Conservation (phyloP, 352 stramenopile species). For the Phytophthora kernoviae region DNA sequence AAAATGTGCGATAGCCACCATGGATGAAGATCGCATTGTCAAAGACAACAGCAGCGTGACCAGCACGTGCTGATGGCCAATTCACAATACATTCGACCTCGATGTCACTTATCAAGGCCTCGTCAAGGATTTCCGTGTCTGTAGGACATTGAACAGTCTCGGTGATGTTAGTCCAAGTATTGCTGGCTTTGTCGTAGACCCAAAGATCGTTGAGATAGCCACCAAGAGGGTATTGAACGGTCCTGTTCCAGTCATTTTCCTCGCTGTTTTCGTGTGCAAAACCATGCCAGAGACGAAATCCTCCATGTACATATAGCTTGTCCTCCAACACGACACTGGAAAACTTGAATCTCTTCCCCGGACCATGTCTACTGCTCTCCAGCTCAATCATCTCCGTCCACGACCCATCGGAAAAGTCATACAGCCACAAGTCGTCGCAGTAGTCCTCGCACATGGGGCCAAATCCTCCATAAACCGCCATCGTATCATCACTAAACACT, state of each 20-base stretch:
- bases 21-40: slow-evolving; percentile 88
- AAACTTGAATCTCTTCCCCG: slow-evolving; percentile 94
- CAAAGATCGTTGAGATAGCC: slow-evolving; percentile 97
- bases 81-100: slow-evolving; percentile 76
- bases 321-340: slow-evolving; percentile 72
- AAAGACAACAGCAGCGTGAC: slow-evolving; percentile 82
- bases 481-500: slow-evolving; percentile 89
- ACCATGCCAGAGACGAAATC: slow-evolving; percentile 95
- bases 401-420: slow-evolving; percentile 89
- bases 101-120: slow-evolving; percentile 70
- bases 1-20: slow-evolving; percentile 95
- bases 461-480: slow-evolving; percentile 95
- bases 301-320: slow-evolving; percentile 89
- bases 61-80: slow-evolving; percentile 89
- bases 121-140: slow-evolving; percentile 38
- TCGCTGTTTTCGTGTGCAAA: slow-evolving; percentile 92
- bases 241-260: slow-evolving; percentile 85
- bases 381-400: slow-evolving; percentile 90
- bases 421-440: slow-evolving; percentile 96
- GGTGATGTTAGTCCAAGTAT: slow-evolving; percentile 76
- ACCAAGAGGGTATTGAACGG: slow-evolving; percentile 79
- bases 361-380: slow-evolving; percentile 55
- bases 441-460: slow-evolving; percentile 94
- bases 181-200: slow-evolving; percentile 70
- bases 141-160: slow-evolving; percentile 67